Percentiles rank a stretch among this genome's conserved stretches.
Conservation (phyloP, 2,329 filamentous ascomycete species). For the Polychaeton citri region DNA sequence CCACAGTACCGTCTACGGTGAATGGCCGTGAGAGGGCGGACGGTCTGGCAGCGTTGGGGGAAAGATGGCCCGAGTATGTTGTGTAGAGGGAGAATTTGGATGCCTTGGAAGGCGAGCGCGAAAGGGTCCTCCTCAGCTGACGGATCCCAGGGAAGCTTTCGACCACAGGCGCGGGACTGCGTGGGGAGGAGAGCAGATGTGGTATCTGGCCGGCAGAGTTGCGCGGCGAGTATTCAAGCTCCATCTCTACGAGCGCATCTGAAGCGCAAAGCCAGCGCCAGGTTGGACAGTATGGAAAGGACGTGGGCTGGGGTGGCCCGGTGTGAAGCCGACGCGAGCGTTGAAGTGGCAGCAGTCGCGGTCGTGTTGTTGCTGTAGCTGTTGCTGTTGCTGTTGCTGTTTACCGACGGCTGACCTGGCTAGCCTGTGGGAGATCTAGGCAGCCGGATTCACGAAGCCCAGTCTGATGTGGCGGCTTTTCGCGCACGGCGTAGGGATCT, state of each 20-base stretch:
- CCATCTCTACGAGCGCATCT: constrained; percentile 21
- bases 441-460: too few species aligned
- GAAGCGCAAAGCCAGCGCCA: background rate
- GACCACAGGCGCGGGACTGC: constrained; percentile 42
- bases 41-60: constrained; percentile 23
- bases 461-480: too few species aligned
- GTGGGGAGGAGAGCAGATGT: constrained; percentile 76
- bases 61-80: constrained; percentile 29
- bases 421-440: too few species aligned
- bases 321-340: background rate
- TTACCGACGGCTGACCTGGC: too few species aligned
- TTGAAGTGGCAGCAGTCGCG: background rate
- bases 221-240: constrained; percentile 37
- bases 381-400: too few species aligned
- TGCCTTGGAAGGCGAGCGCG: constrained; percentile 79
- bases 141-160: constrained; percentile 72
- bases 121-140: constrained; percentile 74
- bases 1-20: constrained; percentile 23
- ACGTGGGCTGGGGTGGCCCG: constrained; percentile 1
- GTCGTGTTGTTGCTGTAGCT: background rate
- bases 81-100: constrained; percentile 54
- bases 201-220: constrained; percentile 56
- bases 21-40: constrained; percentile 31
- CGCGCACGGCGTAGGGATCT: too few species aligned
- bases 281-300: background rate